A percentile compares a stretch with the other conserved stretches of the same genome.
These are phyloP conservation scores for Nelumbo lutea DNA, from an alignment of 164 flowering plant genomes.

Conservation along the genomic window DNA sequence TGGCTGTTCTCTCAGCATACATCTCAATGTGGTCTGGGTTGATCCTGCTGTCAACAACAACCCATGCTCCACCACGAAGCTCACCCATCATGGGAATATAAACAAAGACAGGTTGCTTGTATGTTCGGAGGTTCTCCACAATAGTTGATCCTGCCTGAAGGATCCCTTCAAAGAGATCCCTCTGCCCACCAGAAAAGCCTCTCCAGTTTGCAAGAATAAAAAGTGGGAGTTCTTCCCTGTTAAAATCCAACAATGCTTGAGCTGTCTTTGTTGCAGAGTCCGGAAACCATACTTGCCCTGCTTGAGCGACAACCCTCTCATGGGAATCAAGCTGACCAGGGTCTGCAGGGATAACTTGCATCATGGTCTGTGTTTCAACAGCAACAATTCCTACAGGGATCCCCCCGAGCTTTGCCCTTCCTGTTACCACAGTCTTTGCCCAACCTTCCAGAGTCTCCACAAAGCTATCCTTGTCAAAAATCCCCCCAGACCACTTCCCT, in stretches of 20 bases:
- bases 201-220: constrained; percentile 99
- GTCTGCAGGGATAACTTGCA: constrained; percentile 98
- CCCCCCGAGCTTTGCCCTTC: constrained; percentile 97
- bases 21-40: constrained; percentile 93
- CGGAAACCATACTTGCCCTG: constrained; percentile 99
- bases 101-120: constrained; percentile 90
- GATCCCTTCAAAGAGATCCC: constrained; percentile 98
- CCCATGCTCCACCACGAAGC: constrained; percentile 99
- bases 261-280: constrained; percentile 97
- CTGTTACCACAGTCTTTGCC: constrained; percentile 99
- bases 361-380: constrained; percentile 95
- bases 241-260: constrained; percentile 92
- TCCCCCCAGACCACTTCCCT: constrained; percentile 91
- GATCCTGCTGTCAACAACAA: constrained; percentile 86
- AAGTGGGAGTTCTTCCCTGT: constrained; percentile 96
- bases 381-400: constrained; percentile 97
- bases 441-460: constrained; percentile 96
- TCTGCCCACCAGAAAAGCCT: constrained; percentile 98
- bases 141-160: constrained; percentile 99
- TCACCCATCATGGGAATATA: constrained; percentile 97
- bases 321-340: constrained; percentile 99
- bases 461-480: constrained; percentile 89
- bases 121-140: constrained; percentile 94
- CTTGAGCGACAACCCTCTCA: constrained; percentile 96
- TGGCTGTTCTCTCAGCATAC: constrained; percentile 93